These are phyloP conservation scores for Fusarium nelsonii DNA, from an alignment of 2,329 filamentous ascomycete species.

Conservation along the genomic window DNA sequence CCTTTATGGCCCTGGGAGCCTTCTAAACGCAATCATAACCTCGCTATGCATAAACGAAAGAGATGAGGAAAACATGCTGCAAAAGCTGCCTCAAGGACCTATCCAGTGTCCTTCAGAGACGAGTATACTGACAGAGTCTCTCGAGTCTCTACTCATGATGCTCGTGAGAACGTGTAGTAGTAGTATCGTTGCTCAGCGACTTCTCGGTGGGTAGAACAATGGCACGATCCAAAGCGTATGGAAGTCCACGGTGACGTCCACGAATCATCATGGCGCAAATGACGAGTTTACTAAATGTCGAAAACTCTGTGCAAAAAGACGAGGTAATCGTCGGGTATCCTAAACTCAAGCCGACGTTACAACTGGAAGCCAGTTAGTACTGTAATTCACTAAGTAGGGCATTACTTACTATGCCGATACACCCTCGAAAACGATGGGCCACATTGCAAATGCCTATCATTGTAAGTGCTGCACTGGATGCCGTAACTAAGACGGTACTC, in stretches of 20 bases:
- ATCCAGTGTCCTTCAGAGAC: background rate
- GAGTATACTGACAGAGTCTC: background rate
- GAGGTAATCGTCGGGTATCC: constrained; percentile 50
- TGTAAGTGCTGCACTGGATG: background rate
- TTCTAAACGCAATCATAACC: constrained; percentile 9
- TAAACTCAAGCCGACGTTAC: constrained; percentile 54
- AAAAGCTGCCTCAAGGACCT: background rate
- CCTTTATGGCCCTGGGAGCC: background rate
- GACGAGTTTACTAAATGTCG: constrained; percentile 52
- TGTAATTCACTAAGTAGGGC: no score
- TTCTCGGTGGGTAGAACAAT: constrained; percentile 50
- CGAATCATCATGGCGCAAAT: constrained; percentile 56
- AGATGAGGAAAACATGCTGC: background rate
- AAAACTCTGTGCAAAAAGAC: constrained; percentile 51
- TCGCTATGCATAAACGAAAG: constrained; percentile 10
- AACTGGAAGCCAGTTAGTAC: constrained; percentile 42
- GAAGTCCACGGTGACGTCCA: constrained; percentile 53
- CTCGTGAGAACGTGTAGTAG: constrained; percentile 18
- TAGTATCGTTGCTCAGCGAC: constrained; percentile 28
- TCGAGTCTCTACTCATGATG: constrained; percentile 23
- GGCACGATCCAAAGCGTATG: constrained; percentile 53
- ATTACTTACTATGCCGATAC: constrained; percentile 51
- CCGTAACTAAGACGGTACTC: background rate
- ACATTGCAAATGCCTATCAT: constrained; percentile 48
- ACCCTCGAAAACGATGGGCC: constrained; percentile 53